Evolutionary conservation across 2,329 filamentous ascomycete species (phyloP), one percentile per base, ranked within the genome.

Genomic region (Pseudogymnoascus sp.): DNA sequence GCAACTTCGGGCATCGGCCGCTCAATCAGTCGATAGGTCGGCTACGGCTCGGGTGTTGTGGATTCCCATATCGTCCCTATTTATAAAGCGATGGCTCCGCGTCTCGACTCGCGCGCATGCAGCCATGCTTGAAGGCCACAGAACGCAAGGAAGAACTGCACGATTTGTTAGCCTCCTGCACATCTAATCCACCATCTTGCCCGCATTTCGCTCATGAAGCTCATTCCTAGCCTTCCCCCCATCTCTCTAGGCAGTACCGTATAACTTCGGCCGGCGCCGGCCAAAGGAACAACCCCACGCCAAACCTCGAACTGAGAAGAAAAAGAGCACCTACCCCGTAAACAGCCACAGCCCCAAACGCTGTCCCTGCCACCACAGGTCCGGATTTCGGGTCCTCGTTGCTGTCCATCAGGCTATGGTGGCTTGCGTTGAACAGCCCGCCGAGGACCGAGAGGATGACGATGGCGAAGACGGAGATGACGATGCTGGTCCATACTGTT

Each of bases 71-170:
- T 41, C 25, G n/a, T 25, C 30, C 14, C n/a, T 68, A 71, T 53
- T 37, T 69, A 82, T 72, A 96, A 79, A 63, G 88, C 85, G 76
- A 96, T 96, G 64, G 90, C 88, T 66, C 92, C 92, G 72, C 89
- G 82, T 74, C 89, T 82, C 75, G 85, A 91, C 75, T 92, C 88
- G 74, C 91, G 87, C 69, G 90, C 77, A 75, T 97, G 91, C 64
- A 97, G 82, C 71, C 89, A 84, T 65, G 91, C 93, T 75, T 97
- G 93, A 67, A 92, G 84, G 62, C 88, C 89, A 76, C 93, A 97
- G 77, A 96, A 97, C 58, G 95, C 81, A 61, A 97, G 83, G 80
- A 97, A 97, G 15, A 82, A 86, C 92, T 95, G 66, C 18, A 35
- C 18, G 20, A 2, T 28, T 22, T 35, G 12, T 38, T 57, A 53